phyloP scores from a whole-genome alignment of 768 basidiomycete species.

The Ramaria sp. region DNA sequence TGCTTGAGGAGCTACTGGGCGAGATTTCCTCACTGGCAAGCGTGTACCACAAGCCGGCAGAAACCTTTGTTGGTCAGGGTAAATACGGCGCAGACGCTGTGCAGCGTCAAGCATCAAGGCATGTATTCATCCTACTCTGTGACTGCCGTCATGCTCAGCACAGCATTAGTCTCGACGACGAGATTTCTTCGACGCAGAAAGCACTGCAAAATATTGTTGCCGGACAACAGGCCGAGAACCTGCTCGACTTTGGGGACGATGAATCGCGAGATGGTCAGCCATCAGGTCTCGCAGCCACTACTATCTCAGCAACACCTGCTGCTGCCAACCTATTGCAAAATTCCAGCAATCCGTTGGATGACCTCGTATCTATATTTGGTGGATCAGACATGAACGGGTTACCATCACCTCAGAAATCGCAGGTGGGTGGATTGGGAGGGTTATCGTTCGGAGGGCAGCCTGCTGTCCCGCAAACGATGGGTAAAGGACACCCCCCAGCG shows the following conservation, averaged over 20 bases:
- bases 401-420: constrained; percentile 12
- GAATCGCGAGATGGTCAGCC: constrained; percentile 50
- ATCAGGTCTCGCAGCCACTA: constrained; percentile 69
- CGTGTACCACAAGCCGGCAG: constrained; percentile 94
- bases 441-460: constrained; percentile 19
- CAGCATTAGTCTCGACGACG: constrained; percentile 46
- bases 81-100: constrained; percentile 77
- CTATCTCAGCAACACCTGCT: constrained; percentile 61
- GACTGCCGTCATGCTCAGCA: background rate
- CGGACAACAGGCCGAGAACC: constrained; percentile 89
- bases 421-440: constrained; percentile 16
- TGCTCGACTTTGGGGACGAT: constrained; percentile 86
- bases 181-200: constrained; percentile 53
- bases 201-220: constrained; percentile 86
- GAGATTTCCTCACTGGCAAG: constrained; percentile 87
- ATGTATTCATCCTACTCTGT: constrained; percentile 17
- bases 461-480: constrained; percentile 9
- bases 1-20: constrained; percentile 84
- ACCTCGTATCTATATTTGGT: constrained; percentile 89
- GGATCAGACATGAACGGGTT: constrained; percentile 27
- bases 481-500: constrained; percentile 14
- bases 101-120: constrained; percentile 54
- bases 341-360: constrained; percentile 84
- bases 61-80: constrained; percentile 91
- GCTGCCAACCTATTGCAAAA: constrained; percentile 69